Evolutionary conservation across 1,284 basidiomycete genomes (phyloP), one percentile per base, ranked within the genome.

Genomic region (Fomitopsis palustris): DNA sequence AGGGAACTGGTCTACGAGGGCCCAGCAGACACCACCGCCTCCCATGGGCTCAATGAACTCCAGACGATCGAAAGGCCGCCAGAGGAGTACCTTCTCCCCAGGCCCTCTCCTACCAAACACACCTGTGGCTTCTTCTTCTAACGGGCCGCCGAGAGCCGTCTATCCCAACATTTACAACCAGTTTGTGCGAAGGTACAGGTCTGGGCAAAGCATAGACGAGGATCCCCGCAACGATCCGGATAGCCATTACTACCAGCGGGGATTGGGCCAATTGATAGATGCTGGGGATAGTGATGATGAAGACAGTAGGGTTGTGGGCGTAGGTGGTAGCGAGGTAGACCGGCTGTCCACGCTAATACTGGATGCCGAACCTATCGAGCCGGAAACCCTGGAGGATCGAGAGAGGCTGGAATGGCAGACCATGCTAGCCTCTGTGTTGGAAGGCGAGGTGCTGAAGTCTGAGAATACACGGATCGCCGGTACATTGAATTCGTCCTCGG

Each of bases 361-460:
- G 42, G 87, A 90, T 65, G 75, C 80, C 9, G 86, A 88, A 61
- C 76, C 81, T 35, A 77, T 81, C 56, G 81, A 86, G 62, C 85
- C 87, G 38, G 79, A 82, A 42, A 87, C 84, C 8, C 74, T 83
- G 47, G 87, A 91, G 67, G 90, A 93, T 65, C 81, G 84, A 62
- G 92, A 95, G 66, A 82, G 95, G 29, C 77, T 96, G 51, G 95
- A 96, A 74, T 98, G 95, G 95, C 93, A 96, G 73, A 90, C 90
- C 39, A 92, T 97, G 88, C 83, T 98, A 41, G 86, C 92, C 9
- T 96, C 94, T 39, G 95, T 98, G 23, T 81, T 98, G 33, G 86
- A 87, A 39, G 95, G 96, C 16, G 95, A 98, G 69, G 95, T 98
- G 6, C 82, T 98, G 61, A 93, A 90, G 70, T 90, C 92, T 2